phyloP scores from a whole-genome alignment of 371 early-diverging fungal species.

The Mortierella polycephala region DNA sequence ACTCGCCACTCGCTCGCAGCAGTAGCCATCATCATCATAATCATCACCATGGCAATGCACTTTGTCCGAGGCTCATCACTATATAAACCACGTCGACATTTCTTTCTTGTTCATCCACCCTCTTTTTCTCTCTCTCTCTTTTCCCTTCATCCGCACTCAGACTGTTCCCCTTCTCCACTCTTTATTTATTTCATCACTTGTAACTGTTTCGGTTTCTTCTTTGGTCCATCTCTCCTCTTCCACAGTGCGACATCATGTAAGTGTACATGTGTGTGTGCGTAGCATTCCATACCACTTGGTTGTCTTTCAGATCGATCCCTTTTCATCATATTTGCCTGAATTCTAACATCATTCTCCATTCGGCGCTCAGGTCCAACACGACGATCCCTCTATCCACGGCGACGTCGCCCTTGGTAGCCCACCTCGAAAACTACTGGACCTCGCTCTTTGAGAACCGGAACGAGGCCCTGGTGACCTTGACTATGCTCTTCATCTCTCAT shows the following conservation, averaged over 20 bases:
- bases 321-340: background rate
- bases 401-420: conserved; percentile 14
- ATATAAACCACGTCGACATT: background rate
- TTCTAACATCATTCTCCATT: background rate
- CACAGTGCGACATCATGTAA: conserved; percentile 11
- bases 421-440: conserved; percentile 64
- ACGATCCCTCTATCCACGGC: conserved; percentile 11
- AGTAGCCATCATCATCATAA: background rate
- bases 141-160: background rate
- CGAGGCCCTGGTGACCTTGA: conserved; percentile 73
- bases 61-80: background rate
- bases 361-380: conserved; percentile 17
- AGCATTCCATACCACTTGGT: background rate
- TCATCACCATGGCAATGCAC: background rate
- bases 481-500: conserved; percentile 76
- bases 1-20: background rate
- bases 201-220: no score
- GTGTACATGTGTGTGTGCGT: background rate
- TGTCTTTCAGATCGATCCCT: background rate
- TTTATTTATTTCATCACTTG: background rate
- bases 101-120: background rate
- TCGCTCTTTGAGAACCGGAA: conserved; percentile 72
- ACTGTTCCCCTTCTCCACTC: background rate
- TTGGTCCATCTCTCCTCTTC: background rate
- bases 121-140: conserved; percentile 1